Evolutionary conservation across 805 yeast species (phyloP).

Genomic region (Spathaspora arborariae): DNA sequence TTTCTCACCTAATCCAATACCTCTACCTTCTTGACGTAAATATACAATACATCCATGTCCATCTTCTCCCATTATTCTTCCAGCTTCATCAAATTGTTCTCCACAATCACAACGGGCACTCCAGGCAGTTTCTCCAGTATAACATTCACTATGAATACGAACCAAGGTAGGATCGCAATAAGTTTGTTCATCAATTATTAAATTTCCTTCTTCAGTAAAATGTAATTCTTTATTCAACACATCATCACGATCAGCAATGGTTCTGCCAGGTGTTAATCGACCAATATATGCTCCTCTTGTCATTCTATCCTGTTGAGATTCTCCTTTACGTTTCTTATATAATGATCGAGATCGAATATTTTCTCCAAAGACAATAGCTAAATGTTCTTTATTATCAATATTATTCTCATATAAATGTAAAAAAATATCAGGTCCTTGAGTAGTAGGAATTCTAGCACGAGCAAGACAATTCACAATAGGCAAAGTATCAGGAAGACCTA

Average conservation of each 20-base stretch:
- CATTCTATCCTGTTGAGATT: conserved; percentile 90
- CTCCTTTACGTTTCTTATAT: conserved; percentile 58
- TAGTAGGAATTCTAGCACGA: conserved; percentile 94
- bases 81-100: conserved; percentile 98
- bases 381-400: conserved; percentile 86
- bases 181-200: conserved; percentile 24
- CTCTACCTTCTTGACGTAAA: conserved; percentile 96
- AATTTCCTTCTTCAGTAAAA: conserved; percentile 32
- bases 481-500: conserved; percentile 48
- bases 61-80: conserved; percentile 78
- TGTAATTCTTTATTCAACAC: conserved; percentile 18
- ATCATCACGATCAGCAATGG: conserved; percentile 57
- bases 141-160: conserved; percentile 94
- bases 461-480: conserved; percentile 87
- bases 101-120: conserved; percentile 99
- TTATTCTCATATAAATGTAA: conserved; percentile 85
- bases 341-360: conserved; percentile 76
- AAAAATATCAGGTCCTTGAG: conserved; percentile 90
- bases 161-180: conserved; percentile 57
- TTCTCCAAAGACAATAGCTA: conserved; percentile 96
- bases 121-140: conserved; percentile 99
- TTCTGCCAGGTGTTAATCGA: conserved; percentile 81
- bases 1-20: conserved; percentile 97
- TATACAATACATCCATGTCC: conserved; percentile 96
- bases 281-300: conserved; percentile 98